A percentile compares a stretch with the other conserved stretches of the same genome.
Evolutionary conservation across 331 rosid genomes (phyloP).

Genomic region (Malus hybrid): DNA sequence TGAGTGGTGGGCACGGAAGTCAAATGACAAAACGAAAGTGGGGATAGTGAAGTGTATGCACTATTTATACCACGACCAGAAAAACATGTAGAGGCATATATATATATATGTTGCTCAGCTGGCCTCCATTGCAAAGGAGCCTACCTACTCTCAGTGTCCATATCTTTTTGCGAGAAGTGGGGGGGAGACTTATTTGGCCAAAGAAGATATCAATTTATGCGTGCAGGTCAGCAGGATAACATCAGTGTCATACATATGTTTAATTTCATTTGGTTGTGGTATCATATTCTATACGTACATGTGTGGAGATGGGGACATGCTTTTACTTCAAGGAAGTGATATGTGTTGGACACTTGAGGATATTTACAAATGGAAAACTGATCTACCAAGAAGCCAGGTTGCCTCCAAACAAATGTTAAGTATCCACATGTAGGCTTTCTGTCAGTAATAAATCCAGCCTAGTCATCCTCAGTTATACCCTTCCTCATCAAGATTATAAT

Average conservation of each 20-base stretch:
- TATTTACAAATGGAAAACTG: too few species aligned
- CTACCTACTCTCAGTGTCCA: not conserved
- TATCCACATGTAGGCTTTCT: too few species aligned
- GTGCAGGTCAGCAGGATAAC: not conserved
- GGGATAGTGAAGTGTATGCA: not conserved
- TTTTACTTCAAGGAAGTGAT: not conserved
- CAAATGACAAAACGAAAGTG: not conserved
- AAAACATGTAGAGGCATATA: not conserved
- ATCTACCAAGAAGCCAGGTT: too few species aligned
- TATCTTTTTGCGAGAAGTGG: not conserved
- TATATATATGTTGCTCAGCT: constrained; percentile 21
- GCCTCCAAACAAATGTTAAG: too few species aligned
- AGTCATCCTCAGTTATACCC: too few species aligned
- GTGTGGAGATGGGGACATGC: not conserved
- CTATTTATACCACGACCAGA: not conserved
- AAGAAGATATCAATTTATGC: not conserved
- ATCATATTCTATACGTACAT: not conserved
- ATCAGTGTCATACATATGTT: not conserved
- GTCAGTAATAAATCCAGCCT: too few species aligned
- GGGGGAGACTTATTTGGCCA: not conserved
- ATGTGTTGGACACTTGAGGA: too few species aligned
- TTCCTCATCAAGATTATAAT: too few species aligned
- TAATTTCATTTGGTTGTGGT: not conserved
- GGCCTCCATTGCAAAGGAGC: constrained; percentile 34
- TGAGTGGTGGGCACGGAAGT: not conserved